phyloP scores from a whole-genome alignment of 257 asterid species.

The Paulownia fortunei region DNA sequence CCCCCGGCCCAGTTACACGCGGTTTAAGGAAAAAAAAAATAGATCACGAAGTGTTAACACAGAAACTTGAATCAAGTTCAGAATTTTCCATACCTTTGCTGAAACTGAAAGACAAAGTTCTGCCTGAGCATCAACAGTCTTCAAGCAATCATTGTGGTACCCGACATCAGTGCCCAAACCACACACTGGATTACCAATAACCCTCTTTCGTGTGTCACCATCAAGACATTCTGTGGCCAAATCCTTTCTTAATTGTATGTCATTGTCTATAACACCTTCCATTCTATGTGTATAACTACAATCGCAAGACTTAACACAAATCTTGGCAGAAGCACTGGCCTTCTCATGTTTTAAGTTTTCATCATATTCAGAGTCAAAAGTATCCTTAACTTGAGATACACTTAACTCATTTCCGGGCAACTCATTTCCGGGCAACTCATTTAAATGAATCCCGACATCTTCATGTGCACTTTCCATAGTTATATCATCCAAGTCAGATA shows the following conservation, averaged over 20 bases:
- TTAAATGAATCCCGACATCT: slow-evolving; percentile 58
- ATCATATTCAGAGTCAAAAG: slow-evolving; percentile 50
- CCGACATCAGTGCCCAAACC: slow-evolving; percentile 38
- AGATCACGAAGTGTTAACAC: slow-evolving; percentile 6
- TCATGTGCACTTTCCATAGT: slow-evolving; percentile 71
- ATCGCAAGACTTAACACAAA: slow-evolving; percentile 35
- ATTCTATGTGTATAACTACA: slow-evolving; percentile 16
- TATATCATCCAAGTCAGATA: slow-evolving; percentile 69
- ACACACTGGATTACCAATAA: slow-evolving; percentile 25
- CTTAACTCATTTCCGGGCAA: slow-evolving; percentile 37
- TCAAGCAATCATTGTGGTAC: slow-evolving; percentile 28
- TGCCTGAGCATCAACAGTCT: slow-evolving; percentile 38
- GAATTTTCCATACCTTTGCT: slow-evolving; percentile 38
- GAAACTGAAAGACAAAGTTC: slow-evolving; percentile 39
- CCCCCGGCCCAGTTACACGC: not conserved
- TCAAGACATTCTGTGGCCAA: slow-evolving; percentile 31
- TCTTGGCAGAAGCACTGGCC: slow-evolving; percentile 35
- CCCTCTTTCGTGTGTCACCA: slow-evolving; percentile 36
- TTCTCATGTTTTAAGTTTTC: slow-evolving; percentile 37
- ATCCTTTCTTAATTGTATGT: slow-evolving; percentile 30
- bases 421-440: slow-evolving; percentile 35
- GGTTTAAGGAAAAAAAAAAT: not conserved
- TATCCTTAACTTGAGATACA: slow-evolving; percentile 66
- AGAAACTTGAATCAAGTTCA: slow-evolving; percentile 17
- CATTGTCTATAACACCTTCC: slow-evolving; percentile 36